These are phyloP conservation scores for Helichrysum umbraculigerum DNA, from an alignment of 129 eudicot species.

Conservation along the genomic window DNA sequence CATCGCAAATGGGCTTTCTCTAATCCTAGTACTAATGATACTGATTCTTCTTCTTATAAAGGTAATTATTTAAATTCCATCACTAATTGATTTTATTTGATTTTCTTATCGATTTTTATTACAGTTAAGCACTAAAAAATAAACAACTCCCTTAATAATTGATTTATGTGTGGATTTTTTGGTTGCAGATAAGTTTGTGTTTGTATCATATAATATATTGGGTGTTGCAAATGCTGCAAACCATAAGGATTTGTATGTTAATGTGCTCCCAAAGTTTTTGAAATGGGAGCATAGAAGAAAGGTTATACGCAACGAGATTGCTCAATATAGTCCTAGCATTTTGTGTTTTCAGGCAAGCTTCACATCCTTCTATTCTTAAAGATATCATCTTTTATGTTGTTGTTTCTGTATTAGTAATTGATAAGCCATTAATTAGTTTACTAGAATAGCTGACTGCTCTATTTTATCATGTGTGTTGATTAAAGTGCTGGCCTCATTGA, in stretches of 20 bases:
- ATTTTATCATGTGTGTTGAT: too few species aligned
- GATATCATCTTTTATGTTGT: too few species aligned
- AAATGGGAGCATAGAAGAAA: slow-evolving; percentile 65
- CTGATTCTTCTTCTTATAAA: slow-evolving; percentile 23
- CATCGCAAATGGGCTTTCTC: slow-evolving; percentile 63
- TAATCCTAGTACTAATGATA: slow-evolving; percentile 17
- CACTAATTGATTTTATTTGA: neutral
- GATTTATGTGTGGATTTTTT: neutral
- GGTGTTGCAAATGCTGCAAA: slow-evolving; percentile 84
- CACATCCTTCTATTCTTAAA: neutral
- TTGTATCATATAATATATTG: slow-evolving; percentile 80
- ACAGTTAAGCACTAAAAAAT: too few species aligned
- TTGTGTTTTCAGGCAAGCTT: slow-evolving; percentile 79
- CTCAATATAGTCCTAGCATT: slow-evolving; percentile 54
- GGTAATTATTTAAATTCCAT: slow-evolving; percentile 25
- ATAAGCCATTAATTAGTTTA: neutral
- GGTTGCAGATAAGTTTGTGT: slow-evolving; percentile 62
- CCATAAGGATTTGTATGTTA: slow-evolving; percentile 63
- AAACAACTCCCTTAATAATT: neutral
- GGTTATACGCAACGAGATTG: slow-evolving; percentile 52
- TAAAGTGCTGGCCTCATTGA: slow-evolving; percentile 1
- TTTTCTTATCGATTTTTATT: too few species aligned
- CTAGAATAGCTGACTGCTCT: too few species aligned
- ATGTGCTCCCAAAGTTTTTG: slow-evolving; percentile 50
- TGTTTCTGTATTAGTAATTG: too few species aligned